phyloP scores from a whole-genome alignment of 345 rosid species.

The Mercurialis annua region DNA sequence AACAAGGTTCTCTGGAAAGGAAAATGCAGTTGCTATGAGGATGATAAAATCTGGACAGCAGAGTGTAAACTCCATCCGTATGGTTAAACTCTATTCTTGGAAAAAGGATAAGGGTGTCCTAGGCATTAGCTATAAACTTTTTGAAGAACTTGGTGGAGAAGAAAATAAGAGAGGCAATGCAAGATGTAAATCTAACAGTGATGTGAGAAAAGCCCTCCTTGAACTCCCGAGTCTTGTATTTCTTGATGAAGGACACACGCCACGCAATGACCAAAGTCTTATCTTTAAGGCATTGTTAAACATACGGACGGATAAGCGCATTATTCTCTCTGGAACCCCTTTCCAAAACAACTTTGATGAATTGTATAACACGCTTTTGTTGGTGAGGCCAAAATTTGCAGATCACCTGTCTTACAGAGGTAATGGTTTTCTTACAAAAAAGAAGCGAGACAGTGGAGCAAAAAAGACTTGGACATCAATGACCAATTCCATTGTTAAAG shows the following conservation, averaged over 20 bases:
- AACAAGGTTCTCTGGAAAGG: slow-evolving; percentile 42
- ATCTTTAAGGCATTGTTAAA: slow-evolving; percentile 61
- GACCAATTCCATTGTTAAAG: slow-evolving; percentile 33
- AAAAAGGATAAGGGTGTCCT: slow-evolving; percentile 45
- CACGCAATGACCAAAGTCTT: slow-evolving; percentile 49
- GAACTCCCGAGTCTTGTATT: slow-evolving; percentile 48
- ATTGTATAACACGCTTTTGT: slow-evolving; percentile 50
- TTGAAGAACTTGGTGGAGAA: slow-evolving; percentile 49
- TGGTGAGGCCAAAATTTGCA: slow-evolving; percentile 48
- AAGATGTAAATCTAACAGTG: slow-evolving; percentile 13
- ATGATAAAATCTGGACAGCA: slow-evolving; percentile 10
- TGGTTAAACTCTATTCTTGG: slow-evolving; percentile 69
- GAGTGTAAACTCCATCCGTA: slow-evolving; percentile 24
- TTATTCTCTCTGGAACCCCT: slow-evolving; percentile 80
- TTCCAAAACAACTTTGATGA: slow-evolving; percentile 79
- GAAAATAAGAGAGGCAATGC: slow-evolving; percentile 18
- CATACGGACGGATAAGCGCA: slow-evolving; percentile 50
- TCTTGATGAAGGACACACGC: slow-evolving; percentile 82
- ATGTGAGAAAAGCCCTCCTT: slow-evolving; percentile 41
- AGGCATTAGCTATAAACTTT: slow-evolving; percentile 57
- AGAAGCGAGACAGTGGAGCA: slow-evolving; percentile 14
- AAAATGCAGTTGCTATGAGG: slow-evolving; percentile 28
- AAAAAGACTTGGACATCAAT: slow-evolving; percentile 32
- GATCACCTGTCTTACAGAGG: slow-evolving; percentile 3
- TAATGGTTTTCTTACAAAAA: not conserved